These are phyloP conservation scores for Coleophoma eucalyptorum DNA, from an alignment of 2,329 filamentous ascomycete species.

Conservation along the genomic window DNA sequence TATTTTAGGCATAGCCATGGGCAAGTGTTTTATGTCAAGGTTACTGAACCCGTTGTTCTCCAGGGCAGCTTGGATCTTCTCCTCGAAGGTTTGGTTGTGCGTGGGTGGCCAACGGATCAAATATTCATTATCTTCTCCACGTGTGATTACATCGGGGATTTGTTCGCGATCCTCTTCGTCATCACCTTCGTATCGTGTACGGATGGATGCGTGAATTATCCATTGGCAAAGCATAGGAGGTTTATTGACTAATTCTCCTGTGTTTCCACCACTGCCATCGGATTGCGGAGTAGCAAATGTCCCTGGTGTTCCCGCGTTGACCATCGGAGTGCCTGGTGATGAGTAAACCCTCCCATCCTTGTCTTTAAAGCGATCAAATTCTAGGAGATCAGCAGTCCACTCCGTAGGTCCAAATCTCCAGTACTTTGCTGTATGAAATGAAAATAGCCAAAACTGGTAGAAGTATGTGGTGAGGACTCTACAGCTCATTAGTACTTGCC, in stretches of 20 bases:
- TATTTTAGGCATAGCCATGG: slow-evolving; percentile 18
- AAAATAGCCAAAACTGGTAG: slow-evolving; percentile 29
- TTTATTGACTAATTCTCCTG: background rate
- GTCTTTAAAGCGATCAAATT: background rate
- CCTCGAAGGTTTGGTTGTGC: slow-evolving; percentile 1
- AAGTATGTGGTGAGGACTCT: slow-evolving; percentile 24
- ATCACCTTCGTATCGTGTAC: background rate
- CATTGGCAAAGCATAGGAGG: slow-evolving; percentile 3
- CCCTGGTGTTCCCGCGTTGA: background rate
- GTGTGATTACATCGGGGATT: background rate
- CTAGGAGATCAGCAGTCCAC: slow-evolving; percentile 16
- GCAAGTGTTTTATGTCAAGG: slow-evolving; percentile 11
- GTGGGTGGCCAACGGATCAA: no score
- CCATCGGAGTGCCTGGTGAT: background rate
- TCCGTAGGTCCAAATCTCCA: slow-evolving; percentile 22
- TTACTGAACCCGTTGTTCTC: slow-evolving; percentile 10
- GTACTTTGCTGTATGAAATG: slow-evolving; percentile 22
- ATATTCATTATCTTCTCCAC: background rate
- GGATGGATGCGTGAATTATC: slow-evolving; percentile 3
- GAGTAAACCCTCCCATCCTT: no score
- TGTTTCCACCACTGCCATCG: background rate
- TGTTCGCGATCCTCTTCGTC: background rate
- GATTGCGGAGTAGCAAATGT: background rate
- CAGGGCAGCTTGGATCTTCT: slow-evolving; percentile 1
- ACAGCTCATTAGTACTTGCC: background rate